Evolutionary conservation across 2,329 filamentous ascomycete genomes (phyloP), one percentile per base, ranked within the genome.

Genomic region (Scedosporium boydii): DNA sequence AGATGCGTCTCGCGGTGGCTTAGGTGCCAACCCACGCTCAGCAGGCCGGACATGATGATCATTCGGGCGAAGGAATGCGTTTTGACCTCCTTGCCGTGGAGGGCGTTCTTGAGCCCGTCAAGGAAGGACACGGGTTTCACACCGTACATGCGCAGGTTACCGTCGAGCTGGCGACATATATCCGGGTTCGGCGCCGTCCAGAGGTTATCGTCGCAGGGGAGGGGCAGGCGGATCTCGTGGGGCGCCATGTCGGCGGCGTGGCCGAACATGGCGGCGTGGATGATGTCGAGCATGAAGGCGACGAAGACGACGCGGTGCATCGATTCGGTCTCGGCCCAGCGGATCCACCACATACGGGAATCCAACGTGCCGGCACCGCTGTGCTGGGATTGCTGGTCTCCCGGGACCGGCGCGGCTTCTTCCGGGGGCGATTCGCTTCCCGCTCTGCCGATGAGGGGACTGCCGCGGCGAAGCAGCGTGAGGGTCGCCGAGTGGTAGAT

Each of bases 1-100:
- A 95, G 84, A 73, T 96, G 91, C 3, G 93, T 84, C 71, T 96
- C 91, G 68, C 90, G 84, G 73, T 93, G 90, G 67, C 90, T 91
- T 77, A 96, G 87, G 69, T 96, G 92, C 91, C 91, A 96, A 64
- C 88, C 92, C 4, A 96, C 90, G 67, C 90, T 95, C n/a, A 96
- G 78, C 42, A 97, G 77, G 0, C 93, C 92, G 1, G 90, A 90
- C 88, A 96, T 96, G 68, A 97, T 84, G 66, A 96, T 92, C 68
- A 91, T 95, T 58, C 92, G 86, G 1, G 92, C 92, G 70, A 96
- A 96, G 0, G 90, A 87, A 70, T 96, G 93, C 1, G 92, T 96
- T 61, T 86, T 85, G 16, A 96, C 91, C 58, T 85, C 85, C 66
- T 93, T 85, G 2, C 88, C 89, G 65, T 93, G 93, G 3, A 97